phyloP scores from a whole-genome alignment of 257 asterid species.

The Solanum stenotomum region DNA sequence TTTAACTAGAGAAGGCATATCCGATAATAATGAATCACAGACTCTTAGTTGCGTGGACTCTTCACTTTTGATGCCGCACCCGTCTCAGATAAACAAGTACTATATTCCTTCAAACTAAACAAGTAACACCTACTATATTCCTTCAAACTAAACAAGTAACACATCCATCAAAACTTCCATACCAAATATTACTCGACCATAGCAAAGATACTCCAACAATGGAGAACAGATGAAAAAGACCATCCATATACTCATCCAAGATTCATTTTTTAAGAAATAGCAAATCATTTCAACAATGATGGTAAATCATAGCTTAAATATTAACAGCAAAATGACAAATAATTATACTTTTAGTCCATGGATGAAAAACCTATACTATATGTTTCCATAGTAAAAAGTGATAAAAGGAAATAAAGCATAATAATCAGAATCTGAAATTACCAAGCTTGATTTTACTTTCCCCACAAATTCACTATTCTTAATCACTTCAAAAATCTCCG shows the following conservation, averaged over 20 bases:
- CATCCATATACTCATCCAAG: neutral
- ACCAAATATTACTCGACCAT: neutral
- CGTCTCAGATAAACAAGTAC: neutral
- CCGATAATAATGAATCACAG: neutral
- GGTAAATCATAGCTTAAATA: neutral
- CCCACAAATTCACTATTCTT: slow-evolving; percentile 84
- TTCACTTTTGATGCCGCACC: too few species aligned
- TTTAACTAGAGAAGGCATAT: neutral
- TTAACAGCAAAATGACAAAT: neutral
- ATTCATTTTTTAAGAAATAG: neutral
- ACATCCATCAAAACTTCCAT: neutral
- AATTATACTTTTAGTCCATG: neutral
- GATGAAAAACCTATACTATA: neutral
- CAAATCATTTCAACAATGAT: neutral
- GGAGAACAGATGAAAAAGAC: neutral
- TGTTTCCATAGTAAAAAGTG: neutral
- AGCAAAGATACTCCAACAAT: neutral
- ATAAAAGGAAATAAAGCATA: neutral
- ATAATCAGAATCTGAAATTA: slow-evolving; percentile 12
- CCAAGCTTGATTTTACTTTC: slow-evolving; percentile 91
- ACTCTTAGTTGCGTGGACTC: too few species aligned
- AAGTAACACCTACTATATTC: neutral
- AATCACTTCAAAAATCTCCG: slow-evolving; percentile 73
- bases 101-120: neutral
- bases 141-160: neutral